A percentile compares a stretch with the other conserved stretches of the same genome.
Evolutionary conservation across 179 eudicot genomes (phyloP).

Genomic region (Dionaea muscipula): DNA sequence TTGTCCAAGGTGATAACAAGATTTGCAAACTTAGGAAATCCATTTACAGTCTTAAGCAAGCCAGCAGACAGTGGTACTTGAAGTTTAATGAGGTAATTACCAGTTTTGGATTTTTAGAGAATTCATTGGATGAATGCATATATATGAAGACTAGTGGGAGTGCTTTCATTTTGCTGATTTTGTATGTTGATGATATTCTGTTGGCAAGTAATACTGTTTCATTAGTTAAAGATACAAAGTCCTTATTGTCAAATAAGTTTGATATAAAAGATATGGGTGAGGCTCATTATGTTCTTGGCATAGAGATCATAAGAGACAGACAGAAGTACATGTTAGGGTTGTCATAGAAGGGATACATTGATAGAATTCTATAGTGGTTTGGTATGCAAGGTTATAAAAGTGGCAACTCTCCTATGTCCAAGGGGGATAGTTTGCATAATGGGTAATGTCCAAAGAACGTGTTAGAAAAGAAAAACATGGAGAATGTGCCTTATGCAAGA

Average conservation of each 20-base stretch:
- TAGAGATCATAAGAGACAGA: not conserved
- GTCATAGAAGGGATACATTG: not conserved
- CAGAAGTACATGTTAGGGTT: not conserved
- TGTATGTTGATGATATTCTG: conserved; percentile 4
- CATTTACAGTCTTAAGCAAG: conserved; percentile 8
- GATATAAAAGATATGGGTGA: conserved; percentile 8
- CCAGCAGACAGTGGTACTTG: too few species aligned
- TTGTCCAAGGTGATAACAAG: not conserved
- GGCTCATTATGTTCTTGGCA: not conserved
- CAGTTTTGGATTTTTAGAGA: not conserved
- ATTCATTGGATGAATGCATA: not conserved
- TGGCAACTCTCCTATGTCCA: not conserved
- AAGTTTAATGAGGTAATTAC: not conserved
- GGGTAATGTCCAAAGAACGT: conserved; percentile 1
- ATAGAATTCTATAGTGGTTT: not conserved
- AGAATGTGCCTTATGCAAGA: not conserved
- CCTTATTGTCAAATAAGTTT: not conserved
- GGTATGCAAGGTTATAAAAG: not conserved
- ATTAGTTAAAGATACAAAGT: not conserved
- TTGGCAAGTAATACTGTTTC: not conserved
- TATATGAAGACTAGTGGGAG: not conserved
- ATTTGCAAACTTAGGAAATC: not conserved
- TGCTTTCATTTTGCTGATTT: not conserved
- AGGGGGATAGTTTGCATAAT: not conserved
- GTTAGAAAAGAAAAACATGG: not conserved